These are phyloP conservation scores for Huntiella savannae DNA, from an alignment of 2,329 filamentous ascomycete genomes.

Conservation along the genomic window DNA sequence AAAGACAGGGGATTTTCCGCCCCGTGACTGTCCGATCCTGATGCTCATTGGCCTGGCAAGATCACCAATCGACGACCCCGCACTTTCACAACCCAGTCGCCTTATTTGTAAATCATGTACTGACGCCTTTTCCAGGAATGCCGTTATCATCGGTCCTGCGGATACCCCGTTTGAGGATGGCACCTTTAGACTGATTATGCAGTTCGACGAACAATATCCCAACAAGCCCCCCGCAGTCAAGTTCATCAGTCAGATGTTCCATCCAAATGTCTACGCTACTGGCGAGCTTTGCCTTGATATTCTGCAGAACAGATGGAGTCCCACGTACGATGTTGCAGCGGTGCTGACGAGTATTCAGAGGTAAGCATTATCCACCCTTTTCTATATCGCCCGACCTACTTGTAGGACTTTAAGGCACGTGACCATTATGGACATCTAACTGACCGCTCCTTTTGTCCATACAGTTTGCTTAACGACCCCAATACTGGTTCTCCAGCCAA, in stretches of 20 bases:
- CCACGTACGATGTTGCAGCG: slow-evolving; percentile 93
- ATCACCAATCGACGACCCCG: too few species aligned
- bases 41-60: too few species aligned
- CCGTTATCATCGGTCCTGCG: slow-evolving; percentile 89
- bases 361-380: slow-evolving; percentile 24
- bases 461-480: slow-evolving; percentile 82
- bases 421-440: neutral
- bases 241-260: slow-evolving; percentile 98
- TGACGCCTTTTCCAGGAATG: slow-evolving; percentile 48
- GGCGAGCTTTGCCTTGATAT: slow-evolving; percentile 95
- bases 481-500: slow-evolving; percentile 98
- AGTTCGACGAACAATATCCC: slow-evolving; percentile 96
- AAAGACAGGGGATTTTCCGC: too few species aligned
- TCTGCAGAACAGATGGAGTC: slow-evolving; percentile 93
- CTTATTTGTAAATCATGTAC: slow-evolving; percentile 1
- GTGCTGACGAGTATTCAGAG: slow-evolving; percentile 96
- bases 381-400: neutral
- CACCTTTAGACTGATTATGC: slow-evolving; percentile 94
- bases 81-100: too few species aligned
- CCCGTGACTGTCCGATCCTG: too few species aligned
- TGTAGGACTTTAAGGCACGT: neutral
- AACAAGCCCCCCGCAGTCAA: slow-evolving; percentile 97
- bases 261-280: slow-evolving; percentile 94
- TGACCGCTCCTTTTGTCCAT: neutral
- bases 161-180: slow-evolving; percentile 98